These are phyloP conservation scores for Podila epicladia DNA, from an alignment of 192 early-diverging fungal genomes.

Conservation along the genomic window DNA sequence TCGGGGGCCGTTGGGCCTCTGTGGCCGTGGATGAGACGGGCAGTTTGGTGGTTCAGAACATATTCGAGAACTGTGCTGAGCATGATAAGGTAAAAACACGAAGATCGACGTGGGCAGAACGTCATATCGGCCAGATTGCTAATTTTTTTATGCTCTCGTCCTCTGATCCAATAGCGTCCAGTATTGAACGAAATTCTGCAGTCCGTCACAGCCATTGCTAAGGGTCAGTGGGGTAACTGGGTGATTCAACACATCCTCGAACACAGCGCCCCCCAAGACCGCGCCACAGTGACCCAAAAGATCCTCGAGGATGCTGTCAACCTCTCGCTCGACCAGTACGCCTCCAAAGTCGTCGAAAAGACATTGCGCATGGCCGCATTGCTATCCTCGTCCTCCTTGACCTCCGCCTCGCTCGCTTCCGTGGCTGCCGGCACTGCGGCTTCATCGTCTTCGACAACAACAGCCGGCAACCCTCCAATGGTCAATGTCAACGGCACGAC, in stretches of 20 bases:
- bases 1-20: slow-evolving; percentile 68
- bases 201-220: slow-evolving; percentile 69
- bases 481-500: slow-evolving; percentile 21
- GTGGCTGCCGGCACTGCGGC: neutral
- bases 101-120: neutral
- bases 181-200: slow-evolving; percentile 72
- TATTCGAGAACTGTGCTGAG: slow-evolving; percentile 78
- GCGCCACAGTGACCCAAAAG: slow-evolving; percentile 56
- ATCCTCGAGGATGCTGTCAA: slow-evolving; percentile 58
- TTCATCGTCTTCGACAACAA: neutral
- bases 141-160: too few species aligned
- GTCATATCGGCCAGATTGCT: too few species aligned
- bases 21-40: slow-evolving; percentile 84
- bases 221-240: slow-evolving; percentile 88
- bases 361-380: slow-evolving; percentile 57
- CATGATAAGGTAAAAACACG: slow-evolving; percentile 61
- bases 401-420: neutral
- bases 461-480: neutral
- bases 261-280: slow-evolving; percentile 63
- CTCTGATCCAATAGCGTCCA: slow-evolving; percentile 43
- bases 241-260: slow-evolving; percentile 83
- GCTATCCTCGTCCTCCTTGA: neutral
- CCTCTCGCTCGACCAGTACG: slow-evolving; percentile 78
- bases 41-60: slow-evolving; percentile 78
- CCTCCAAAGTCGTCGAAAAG: slow-evolving; percentile 83